These are phyloP conservation scores for Mycosphaerelloides madeirae DNA, from an alignment of 2,329 filamentous ascomycete species.

Conservation along the genomic window DNA sequence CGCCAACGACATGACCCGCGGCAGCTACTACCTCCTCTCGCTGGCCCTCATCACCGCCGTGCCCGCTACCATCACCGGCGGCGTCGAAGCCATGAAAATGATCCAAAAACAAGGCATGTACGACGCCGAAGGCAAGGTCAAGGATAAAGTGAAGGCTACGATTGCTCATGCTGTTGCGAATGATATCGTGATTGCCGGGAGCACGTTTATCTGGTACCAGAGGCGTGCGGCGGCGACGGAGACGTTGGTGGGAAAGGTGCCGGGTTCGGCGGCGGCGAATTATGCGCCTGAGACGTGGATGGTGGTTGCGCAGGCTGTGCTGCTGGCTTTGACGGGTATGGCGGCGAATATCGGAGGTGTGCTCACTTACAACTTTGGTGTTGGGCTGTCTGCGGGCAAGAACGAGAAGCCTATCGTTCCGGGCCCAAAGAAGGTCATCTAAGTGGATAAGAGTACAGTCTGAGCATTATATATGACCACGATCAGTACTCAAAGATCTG, in stretches of 20 bases:
- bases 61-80: conserved; percentile 32
- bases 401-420: too few relatives aligned
- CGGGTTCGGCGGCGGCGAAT: conserved; percentile 20
- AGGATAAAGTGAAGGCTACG: conserved; percentile 39
- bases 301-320: conserved; percentile 34
- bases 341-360: conserved; percentile 41
- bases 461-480: too few relatives aligned
- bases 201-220: conserved; percentile 41
- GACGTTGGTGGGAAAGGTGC: conserved; percentile 26
- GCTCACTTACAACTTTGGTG: conserved; percentile 44
- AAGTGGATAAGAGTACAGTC: too few relatives aligned
- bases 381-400: conserved; percentile 33
- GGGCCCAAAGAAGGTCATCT: too few relatives aligned
- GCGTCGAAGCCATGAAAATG: conserved; percentile 37
- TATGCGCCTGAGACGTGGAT: conserved; percentile 37
- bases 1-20: conserved; percentile 35
- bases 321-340: conserved; percentile 35
- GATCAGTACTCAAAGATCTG: too few relatives aligned
- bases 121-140: conserved; percentile 32
- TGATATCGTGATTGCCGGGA: conserved; percentile 38
- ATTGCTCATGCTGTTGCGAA: conserved; percentile 42
- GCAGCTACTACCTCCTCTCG: conserved; percentile 43
- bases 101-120: conserved; percentile 42
- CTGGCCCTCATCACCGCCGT: conserved; percentile 35
- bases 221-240: conserved; percentile 30